Percentiles rank a stretch among this genome's conserved stretches.
phyloP scores from a whole-genome alignment of 768 basidiomycete genomes.

The Mycena venus region DNA sequence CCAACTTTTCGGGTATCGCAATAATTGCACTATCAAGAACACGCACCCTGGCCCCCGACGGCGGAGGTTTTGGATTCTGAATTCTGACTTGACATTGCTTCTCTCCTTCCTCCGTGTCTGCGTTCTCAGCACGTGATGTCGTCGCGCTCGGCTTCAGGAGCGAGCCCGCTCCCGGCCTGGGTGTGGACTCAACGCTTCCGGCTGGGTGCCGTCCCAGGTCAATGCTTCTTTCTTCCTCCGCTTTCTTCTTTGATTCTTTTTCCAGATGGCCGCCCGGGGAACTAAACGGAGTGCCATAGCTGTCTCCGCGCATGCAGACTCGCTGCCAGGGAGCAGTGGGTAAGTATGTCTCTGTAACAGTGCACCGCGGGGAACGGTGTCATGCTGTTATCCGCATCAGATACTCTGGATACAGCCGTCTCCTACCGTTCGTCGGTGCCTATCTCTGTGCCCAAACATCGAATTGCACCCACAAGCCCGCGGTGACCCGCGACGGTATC shows the following conservation, averaged over 20 bases:
- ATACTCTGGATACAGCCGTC: background rate
- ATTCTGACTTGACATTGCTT: background rate
- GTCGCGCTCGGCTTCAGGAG: background rate
- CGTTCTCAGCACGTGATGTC: slow-evolving; percentile 2
- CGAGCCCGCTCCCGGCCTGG: background rate
- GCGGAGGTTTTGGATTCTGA: background rate
- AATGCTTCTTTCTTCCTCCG: background rate
- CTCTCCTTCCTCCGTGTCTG: background rate
- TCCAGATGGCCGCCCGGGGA: background rate
- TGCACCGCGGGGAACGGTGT: background rate
- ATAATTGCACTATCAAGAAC: slow-evolving; percentile 7
- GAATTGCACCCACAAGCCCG: background rate
- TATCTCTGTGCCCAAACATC: background rate
- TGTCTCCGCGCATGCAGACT: background rate
- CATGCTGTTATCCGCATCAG: background rate
- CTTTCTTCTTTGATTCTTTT: background rate
- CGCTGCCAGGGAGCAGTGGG: background rate
- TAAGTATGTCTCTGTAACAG: background rate
- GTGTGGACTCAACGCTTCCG: background rate
- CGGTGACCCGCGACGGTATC: background rate
- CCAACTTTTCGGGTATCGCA: slow-evolving; percentile 10
- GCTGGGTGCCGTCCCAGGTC: background rate
- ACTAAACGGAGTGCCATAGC: background rate
- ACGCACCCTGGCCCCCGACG: slow-evolving; percentile 6
- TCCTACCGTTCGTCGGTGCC: background rate